These are phyloP conservation scores for Arabidopsis hybrid DNA, from an alignment of 441 rosid species.

Conservation along the genomic window DNA sequence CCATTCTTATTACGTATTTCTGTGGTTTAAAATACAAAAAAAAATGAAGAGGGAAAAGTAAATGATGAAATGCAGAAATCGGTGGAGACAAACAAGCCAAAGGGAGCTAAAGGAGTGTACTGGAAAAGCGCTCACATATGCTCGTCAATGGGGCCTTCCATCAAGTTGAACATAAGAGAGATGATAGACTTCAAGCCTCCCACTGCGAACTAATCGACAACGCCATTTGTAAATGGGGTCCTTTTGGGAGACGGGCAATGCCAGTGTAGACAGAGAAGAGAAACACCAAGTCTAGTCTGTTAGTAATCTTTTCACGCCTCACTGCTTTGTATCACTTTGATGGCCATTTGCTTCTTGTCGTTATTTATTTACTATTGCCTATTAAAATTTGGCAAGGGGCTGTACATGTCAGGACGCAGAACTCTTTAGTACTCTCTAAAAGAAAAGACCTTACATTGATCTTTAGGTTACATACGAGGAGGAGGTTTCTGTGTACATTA, in stretches of 20 bases:
- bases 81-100: constrained; percentile 91
- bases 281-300: constrained; percentile 22
- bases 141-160: constrained; percentile 98
- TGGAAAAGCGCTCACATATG: constrained; percentile 94
- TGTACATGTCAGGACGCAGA: constrained; percentile 15
- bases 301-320: constrained; percentile 26
- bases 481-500: constrained; percentile 15
- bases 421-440: constrained; percentile 17
- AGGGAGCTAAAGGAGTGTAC: constrained; percentile 96
- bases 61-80: constrained; percentile 71
- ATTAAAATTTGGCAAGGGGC: constrained; percentile 3
- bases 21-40: constrained; percentile 11
- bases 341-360: constrained; percentile 15
- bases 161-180: constrained; percentile 82
- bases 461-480: constrained; percentile 20
- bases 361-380: constrained; percentile 5
- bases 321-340: constrained; percentile 17
- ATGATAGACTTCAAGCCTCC: constrained; percentile 86
- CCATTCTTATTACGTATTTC: background rate
- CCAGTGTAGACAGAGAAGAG: constrained; percentile 10
- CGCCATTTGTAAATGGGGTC: constrained; percentile 34
- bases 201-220: constrained; percentile 37
- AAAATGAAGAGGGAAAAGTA: background rate
- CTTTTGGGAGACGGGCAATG: constrained; percentile 30
- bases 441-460: background rate